Evolutionary conservation across 2,329 filamentous ascomycete species (phyloP).

Genomic region (Aspergillus sojae): DNA sequence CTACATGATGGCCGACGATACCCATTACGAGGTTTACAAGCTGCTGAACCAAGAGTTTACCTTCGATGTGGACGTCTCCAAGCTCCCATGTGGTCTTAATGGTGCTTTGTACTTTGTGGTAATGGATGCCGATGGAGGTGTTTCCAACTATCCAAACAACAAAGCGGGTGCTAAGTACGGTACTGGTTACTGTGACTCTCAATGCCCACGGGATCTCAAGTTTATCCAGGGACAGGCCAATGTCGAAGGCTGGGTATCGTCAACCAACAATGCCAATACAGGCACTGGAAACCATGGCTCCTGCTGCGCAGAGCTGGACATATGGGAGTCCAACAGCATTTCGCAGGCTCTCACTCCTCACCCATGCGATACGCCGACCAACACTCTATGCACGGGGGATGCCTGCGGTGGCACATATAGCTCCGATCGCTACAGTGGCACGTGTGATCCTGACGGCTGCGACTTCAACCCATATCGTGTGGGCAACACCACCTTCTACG

Average conservation of each 20-base stretch:
- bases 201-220: conserved; percentile 57
- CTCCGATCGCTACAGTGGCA: conserved; percentile 59
- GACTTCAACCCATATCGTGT: conserved; percentile 71
- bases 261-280: conserved; percentile 57
- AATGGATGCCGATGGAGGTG: conserved; percentile 64
- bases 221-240: conserved; percentile 55
- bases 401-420: conserved; percentile 58
- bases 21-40: conserved; percentile 67
- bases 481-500: conserved; percentile 67
- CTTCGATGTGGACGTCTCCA: conserved; percentile 72
- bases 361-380: conserved; percentile 57
- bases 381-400: conserved; percentile 55
- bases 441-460: conserved; percentile 70
- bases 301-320: conserved; percentile 70
- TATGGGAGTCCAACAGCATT: conserved; percentile 71
- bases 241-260: conserved; percentile 56
- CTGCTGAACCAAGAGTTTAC: conserved; percentile 70
- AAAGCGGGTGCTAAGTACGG: conserved; percentile 63
- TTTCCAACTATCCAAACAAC: conserved; percentile 54
- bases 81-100: conserved; percentile 70
- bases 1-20: conserved; percentile 65
- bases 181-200: conserved; percentile 66
- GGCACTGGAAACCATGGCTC: conserved; percentile 59
- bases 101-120: conserved; percentile 69
- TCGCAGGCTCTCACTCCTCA: conserved; percentile 68